Evolutionary conservation across 148 eudicot species (phyloP), one percentile per base, ranked within the genome.

Genomic region (Euryodendron excelsum): DNA sequence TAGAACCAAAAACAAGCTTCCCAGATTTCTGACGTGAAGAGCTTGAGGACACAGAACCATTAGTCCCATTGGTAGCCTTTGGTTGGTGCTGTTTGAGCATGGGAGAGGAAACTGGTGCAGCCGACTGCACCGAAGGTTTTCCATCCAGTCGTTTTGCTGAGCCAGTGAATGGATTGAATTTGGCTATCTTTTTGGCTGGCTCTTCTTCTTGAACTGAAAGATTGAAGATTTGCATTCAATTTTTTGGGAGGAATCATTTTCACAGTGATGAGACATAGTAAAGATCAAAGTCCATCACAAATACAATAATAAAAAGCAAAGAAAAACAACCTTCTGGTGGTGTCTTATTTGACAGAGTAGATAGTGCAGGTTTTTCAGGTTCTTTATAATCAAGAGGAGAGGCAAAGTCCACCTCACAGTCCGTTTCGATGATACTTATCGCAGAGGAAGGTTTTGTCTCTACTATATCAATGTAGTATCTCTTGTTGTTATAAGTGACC

Each of bases 401-500:
- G 33, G 81, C 81, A 52, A 84, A 84, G 45, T 84, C 86, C 25
- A 78, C 86, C 60, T 73, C 81, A 34, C 86, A 84, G 68, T 84
- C 86, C 6, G 86, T 81, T 41, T 81, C 86, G 47, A 81, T 77
- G 55, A 84, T 50, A 30, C 79, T 77, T 12, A 84, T 61, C 17
- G 81, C 86, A 33, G 53, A 25, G 2, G 72, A 75, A 17, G 86
- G 86, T 27, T 47, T 48, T 28, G 80, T 81, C 37, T 84, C 81
- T 44, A 84, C 72, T 0, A 84, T 70, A 66, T 84, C 73, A 73
- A 84, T 71, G 78, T 80, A 84, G 74, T 64, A 84, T 13, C 77
- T 74, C 79, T 78, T 77, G 58, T 60, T 66, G 74, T 84, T 78
- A 47, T 80, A 48, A 52, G 78, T 14, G 37, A 84, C 65, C 81